These are phyloP conservation scores for Diplosphaera chodatii DNA, from an alignment of 139 green algal species.

Conservation along the genomic window DNA sequence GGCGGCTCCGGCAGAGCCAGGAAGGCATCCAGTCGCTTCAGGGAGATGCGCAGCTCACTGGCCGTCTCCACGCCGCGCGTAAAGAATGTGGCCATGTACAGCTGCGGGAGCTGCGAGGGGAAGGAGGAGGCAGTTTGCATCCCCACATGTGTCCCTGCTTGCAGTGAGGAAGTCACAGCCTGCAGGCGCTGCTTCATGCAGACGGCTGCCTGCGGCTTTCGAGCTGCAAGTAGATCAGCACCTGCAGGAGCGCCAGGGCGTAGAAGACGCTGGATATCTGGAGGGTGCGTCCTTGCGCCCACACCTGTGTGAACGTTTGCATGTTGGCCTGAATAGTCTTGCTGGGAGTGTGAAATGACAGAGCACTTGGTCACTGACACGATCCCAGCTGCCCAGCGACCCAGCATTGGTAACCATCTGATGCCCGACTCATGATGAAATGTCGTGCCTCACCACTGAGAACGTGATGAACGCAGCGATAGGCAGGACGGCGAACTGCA, in stretches of 20 bases:
- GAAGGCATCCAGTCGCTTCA: slow-evolving; percentile 67
- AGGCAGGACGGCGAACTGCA: slow-evolving; percentile 60
- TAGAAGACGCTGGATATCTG: slow-evolving; percentile 65
- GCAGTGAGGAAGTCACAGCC: too few species aligned
- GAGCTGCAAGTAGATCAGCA: too few species aligned
- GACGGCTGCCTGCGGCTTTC: too few species aligned
- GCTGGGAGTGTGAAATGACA: too few species aligned
- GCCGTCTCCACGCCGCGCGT: slow-evolving; percentile 46
- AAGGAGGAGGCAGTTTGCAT: neutral
- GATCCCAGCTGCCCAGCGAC: too few species aligned
- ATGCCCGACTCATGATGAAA: too few species aligned
- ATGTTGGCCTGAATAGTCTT: too few species aligned
- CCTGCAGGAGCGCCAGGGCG: slow-evolving; percentile 43
- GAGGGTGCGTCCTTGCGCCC: slow-evolving; percentile 20
- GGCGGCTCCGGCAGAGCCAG: slow-evolving; percentile 62
- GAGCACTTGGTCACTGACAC: too few species aligned
- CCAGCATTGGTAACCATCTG: too few species aligned
- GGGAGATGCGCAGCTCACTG: slow-evolving; percentile 52
- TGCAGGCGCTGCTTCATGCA: neutral
- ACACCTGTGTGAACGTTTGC: neutral
- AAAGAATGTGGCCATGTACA: slow-evolving; percentile 62
- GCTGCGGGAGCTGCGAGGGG: slow-evolving; percentile 37
- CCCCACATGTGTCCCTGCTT: too few species aligned
- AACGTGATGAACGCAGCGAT: slow-evolving; percentile 69
- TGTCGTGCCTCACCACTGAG: slow-evolving; percentile 22